phyloP scores from a whole-genome alignment of 306 rosid species.

The Carpinus viminea region DNA sequence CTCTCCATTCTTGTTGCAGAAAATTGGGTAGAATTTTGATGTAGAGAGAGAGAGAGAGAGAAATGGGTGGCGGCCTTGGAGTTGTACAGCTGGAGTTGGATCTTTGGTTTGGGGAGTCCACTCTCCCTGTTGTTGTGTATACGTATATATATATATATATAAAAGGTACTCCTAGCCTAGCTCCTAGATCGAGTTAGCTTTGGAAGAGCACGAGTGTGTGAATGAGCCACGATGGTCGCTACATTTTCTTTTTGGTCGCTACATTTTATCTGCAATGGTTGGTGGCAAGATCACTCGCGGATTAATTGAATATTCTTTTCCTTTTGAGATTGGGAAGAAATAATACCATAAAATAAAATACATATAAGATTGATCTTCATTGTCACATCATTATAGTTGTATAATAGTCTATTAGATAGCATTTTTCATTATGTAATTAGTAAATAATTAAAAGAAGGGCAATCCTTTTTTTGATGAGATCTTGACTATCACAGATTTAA shows the following conservation, averaged over 20 bases:
- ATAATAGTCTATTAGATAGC: no score
- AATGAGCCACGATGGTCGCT: neutral
- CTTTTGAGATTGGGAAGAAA: no score
- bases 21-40: neutral
- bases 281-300: neutral
- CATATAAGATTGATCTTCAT: no score
- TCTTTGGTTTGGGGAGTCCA: neutral
- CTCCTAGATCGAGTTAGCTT: no score
- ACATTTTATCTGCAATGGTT: neutral
- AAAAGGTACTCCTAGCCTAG: neutral
- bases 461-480: no score
- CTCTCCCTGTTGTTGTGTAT: neutral
- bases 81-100: neutral
- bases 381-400: no score
- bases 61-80: neutral
- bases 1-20: slow-evolving; percentile 30
- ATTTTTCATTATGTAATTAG: no score
- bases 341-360: no score
- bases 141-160: neutral
- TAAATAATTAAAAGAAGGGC: no score
- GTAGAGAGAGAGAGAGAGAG: neutral
- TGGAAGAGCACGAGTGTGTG: neutral
- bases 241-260: neutral
- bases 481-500: no score
- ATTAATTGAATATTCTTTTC: no score